Evolutionary conservation across 306 rosid genomes (phyloP), one percentile per base, ranked within the genome.

Genomic region (Inga laurina): DNA sequence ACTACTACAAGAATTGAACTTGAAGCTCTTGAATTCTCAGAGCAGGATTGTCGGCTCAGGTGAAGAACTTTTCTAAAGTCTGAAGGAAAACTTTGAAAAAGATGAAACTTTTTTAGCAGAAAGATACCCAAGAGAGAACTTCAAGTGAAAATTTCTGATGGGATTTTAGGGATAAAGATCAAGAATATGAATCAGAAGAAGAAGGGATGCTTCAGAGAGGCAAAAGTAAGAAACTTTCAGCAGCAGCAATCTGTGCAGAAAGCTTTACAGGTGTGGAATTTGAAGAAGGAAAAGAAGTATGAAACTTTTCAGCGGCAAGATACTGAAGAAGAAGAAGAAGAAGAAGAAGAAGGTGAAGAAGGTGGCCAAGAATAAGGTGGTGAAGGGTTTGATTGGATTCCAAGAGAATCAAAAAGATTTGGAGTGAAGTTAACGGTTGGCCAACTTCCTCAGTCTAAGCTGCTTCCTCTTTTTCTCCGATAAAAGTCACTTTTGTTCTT

Each of bases 391-490:
- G 90, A 97, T 95, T 93, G 87, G 92, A 88, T 88, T 86, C 82
- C 69, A 94, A 94, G 97, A 32, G 93, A 95, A 90, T 89, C 89
- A 88, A 74, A 69, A 89, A 82, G 83, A 89, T 86, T 89, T 76
- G 92, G 91, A 84, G 88, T 86, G 89, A 92, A 83, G 90, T 82
- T 84, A 93, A 92, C 97, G 85, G 94, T 88, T 93, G 89, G 98
- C 95, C 98, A 93, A 95, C 94, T 85, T 92, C 91, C 65, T 79
- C 86, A 68, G 72, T 83, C 86, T 87, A 71, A 85, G 85, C 78
- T 12, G 44, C 18, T n/a, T 62, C 8, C 37, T 49, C 54, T 14
- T 48, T 48, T 21, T 71, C 84, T 88, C 34, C 10, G 86, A 90
- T 84, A 90, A 81, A 81, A 86, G 88, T 88, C 70, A 77, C 56